Percentiles rank a stretch among this genome's conserved stretches.
These are phyloP conservation scores for Plasmodium vivax DNA, from an alignment of 169 alveolate species.

Conservation along the genomic window DNA sequence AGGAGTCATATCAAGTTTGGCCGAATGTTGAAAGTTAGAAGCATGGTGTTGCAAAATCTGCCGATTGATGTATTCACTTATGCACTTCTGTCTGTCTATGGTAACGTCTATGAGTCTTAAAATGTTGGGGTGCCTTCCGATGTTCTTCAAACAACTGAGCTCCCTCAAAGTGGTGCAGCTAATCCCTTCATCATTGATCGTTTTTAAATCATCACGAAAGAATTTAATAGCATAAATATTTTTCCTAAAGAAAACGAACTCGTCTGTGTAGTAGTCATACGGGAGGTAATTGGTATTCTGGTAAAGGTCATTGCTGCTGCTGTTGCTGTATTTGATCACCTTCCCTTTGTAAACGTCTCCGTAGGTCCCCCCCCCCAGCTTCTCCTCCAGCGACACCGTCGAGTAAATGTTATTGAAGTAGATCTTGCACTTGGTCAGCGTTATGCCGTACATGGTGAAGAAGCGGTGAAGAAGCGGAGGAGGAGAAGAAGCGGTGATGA, in stretches of 20 bases:
- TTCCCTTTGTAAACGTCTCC: slow-evolving; percentile 92
- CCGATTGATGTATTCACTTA: slow-evolving; percentile 69
- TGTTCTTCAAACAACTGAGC: slow-evolving; percentile 86
- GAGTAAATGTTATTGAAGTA: slow-evolving; percentile 57
- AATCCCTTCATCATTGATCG: slow-evolving; percentile 90
- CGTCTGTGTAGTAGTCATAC: slow-evolving; percentile 71
- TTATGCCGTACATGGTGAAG: slow-evolving; percentile 56
- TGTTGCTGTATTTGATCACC: slow-evolving; percentile 25
- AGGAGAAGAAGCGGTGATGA: background rate
- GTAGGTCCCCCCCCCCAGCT: slow-evolving; percentile 93
- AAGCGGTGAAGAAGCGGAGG: background rate
- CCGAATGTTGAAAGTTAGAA: slow-evolving; percentile 38
- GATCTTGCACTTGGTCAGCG: slow-evolving; percentile 63
- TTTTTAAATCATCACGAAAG: slow-evolving; percentile 88
- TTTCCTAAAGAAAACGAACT: slow-evolving; percentile 40
- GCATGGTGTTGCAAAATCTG: slow-evolving; percentile 70
- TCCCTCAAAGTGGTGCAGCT: slow-evolving; percentile 91
- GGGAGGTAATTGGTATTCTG: slow-evolving; percentile 33
- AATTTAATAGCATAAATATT: slow-evolving; percentile 87
- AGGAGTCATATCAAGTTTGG: slow-evolving; percentile 57
- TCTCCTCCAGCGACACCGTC: slow-evolving; percentile 78
- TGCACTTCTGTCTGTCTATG: slow-evolving; percentile 77
- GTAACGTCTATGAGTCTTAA: slow-evolving; percentile 81
- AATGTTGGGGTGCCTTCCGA: slow-evolving; percentile 84
- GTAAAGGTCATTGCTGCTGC: slow-evolving; percentile 38